A percentile compares a stretch with the other conserved stretches of the same genome.
phyloP scores from a whole-genome alignment of 1,284 basidiomycete species.

The Porphyrellus sp. region DNA sequence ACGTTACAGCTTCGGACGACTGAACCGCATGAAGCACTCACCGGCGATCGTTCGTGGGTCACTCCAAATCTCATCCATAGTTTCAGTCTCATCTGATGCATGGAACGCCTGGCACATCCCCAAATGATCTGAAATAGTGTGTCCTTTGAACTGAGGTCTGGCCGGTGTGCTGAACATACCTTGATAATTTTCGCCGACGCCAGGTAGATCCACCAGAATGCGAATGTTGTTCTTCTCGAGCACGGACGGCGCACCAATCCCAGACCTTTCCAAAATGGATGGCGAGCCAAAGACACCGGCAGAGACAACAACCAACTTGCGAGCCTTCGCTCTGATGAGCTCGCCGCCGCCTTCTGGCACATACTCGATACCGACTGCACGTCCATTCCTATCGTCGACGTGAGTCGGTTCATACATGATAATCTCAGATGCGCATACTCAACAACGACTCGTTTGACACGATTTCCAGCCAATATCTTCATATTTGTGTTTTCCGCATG shows the following conservation, averaged over 20 bases:
- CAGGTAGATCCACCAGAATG: constrained; percentile 41
- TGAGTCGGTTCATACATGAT: not conserved
- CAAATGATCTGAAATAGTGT: constrained; percentile 4
- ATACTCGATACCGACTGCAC: constrained; percentile 22
- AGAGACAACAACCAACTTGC: constrained; percentile 26
- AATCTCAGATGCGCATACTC: constrained; percentile 37
- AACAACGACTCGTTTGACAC: constrained; percentile 48
- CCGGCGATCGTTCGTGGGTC: not conserved
- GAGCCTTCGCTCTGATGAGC: not conserved
- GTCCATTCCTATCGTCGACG: constrained; percentile 1
- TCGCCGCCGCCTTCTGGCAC: constrained; percentile 31
- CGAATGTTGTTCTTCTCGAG: constrained; percentile 41
- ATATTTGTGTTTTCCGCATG: too few relatives aligned
- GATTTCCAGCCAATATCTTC: constrained; percentile 30
- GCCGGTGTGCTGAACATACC: not conserved
- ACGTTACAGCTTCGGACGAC: not conserved
- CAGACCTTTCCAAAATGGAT: constrained; percentile 28
- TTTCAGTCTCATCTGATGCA: constrained; percentile 1
- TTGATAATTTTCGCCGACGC: constrained; percentile 51
- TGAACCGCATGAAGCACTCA: not conserved
- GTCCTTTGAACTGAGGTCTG: too few relatives aligned
- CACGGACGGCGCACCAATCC: constrained; percentile 43
- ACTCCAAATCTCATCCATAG: constrained; percentile 10
- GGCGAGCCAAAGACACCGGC: constrained; percentile 25
- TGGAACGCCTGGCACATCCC: not conserved